Conservation (phyloP, 2,329 filamentous ascomycete genomes). For the Colletotrichum lindemuthianum region DNA sequence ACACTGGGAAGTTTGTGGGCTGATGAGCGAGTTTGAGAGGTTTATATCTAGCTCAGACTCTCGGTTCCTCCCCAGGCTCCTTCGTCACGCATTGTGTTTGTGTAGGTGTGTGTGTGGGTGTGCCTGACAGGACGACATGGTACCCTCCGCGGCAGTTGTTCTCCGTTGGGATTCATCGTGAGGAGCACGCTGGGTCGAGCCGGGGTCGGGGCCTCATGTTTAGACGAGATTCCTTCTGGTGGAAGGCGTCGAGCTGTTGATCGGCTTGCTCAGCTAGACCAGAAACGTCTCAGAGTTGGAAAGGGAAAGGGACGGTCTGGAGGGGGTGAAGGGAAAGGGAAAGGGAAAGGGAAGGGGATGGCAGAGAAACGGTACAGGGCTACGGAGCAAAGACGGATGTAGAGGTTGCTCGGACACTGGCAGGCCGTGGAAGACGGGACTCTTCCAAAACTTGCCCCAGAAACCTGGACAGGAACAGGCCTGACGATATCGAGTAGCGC, state of each 20-base stretch:
- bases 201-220: conserved; percentile 21
- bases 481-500: conserved; percentile 6
- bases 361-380: conserved; percentile 10
- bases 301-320: conserved; percentile 17
- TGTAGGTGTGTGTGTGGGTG: background rate
- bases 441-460: conserved; percentile 1
- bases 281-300: conserved; percentile 30
- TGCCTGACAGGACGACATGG: conserved; percentile 20
- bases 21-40: conserved; percentile 37
- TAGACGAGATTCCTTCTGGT: conserved; percentile 26
- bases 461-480: conserved; percentile 3
- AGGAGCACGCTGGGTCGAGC: background rate
- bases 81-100: background rate
- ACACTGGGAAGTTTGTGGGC: conserved; percentile 8
- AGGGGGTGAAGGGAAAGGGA: conserved; percentile 1
- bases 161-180: background rate
- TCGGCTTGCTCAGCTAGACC: conserved; percentile 26
- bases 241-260: conserved; percentile 17
- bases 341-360: background rate
- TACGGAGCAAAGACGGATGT: conserved; percentile 22
- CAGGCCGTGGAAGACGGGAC: conserved; percentile 21
- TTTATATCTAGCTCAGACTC: conserved; percentile 36
- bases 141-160: conserved; percentile 12
- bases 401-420: conserved; percentile 26
- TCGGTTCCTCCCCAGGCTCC: background rate